Evolutionary conservation across 108 stramenopile genomes (phyloP).

Genomic region (Cyclotella baltica): DNA sequence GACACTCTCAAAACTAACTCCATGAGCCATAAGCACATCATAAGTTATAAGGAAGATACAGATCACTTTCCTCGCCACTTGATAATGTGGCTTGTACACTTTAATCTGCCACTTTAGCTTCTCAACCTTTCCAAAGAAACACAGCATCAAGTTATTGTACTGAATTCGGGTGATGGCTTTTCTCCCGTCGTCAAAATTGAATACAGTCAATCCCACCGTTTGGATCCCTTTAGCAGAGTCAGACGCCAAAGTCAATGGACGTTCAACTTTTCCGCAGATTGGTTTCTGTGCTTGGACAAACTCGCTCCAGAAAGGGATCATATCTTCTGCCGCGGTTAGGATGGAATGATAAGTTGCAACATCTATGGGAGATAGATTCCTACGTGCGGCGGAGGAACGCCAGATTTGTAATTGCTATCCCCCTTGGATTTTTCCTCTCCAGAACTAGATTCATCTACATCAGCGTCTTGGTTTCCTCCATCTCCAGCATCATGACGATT

Average conservation of each 20-base stretch:
- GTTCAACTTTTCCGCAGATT: background rate
- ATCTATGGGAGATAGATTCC: background rate
- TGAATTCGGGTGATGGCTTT: background rate
- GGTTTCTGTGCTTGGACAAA: background rate
- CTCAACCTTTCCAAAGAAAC: background rate
- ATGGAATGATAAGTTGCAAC: background rate
- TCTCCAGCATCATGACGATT: too few relatives aligned
- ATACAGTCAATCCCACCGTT: background rate
- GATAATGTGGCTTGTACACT: background rate
- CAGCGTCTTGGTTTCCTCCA: background rate
- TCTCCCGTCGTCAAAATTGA: background rate
- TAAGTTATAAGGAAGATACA: background rate
- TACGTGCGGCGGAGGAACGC: background rate
- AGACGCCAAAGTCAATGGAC: background rate
- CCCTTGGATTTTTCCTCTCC: too few relatives aligned
- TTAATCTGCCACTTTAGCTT: background rate
- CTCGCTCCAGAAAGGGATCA: background rate
- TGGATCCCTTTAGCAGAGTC: background rate
- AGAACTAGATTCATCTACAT: too few relatives aligned
- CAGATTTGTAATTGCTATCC: background rate
- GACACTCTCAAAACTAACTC: too few relatives aligned
- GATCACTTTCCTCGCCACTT: background rate
- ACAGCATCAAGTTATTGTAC: background rate
- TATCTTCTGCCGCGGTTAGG: background rate
- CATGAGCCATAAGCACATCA: background rate